Base-by-base conservation (phyloP, 2,329 filamentous ascomycete species). In the Fusarium vanettenii region DNA sequence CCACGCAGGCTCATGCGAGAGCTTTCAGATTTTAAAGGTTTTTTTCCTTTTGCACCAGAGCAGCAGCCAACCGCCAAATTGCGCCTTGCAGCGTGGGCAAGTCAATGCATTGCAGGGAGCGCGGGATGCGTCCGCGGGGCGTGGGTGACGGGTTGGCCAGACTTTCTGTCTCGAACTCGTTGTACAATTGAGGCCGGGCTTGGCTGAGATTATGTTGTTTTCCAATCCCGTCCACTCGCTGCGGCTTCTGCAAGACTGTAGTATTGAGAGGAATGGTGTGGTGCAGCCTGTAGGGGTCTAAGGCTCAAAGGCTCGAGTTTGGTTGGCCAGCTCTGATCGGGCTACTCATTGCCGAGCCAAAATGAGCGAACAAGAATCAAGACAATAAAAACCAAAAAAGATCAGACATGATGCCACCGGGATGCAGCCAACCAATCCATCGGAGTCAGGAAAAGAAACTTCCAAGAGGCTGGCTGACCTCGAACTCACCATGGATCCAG, bases 381-480 rank as follows among this genome's bases (percentile, higher is more conserved):
- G 59, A 69, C 29, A 37, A 50, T 64, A 20, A 7, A 66, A 65
- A 60, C 35, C 43, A 64, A 52, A 22, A 65, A 69, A 50, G 55
- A 72, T 14, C 33, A 52, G 13, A 60, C 9, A 72, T 75, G 50
- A 75, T 61, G 62, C 39, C 60, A 75, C 33, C 56, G 11, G 13
- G 20, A 33, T 25, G 33, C 33, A 48, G 39, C 64, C 72, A 72
- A 63, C 60, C 60, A 66, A 22, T 64, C 20, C 59, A 16, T 64
- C 67, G 67, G 60, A 64, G 29, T 29, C 45, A 70, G 37, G 48
- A 61, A 39, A 60, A 64, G 45, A 72, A 75, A 66, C 57, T 48
- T 69, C 33, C 29, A 70, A 45, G 55, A 63, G 71, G 70, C 71
- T 73, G 66, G 67, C 71, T 73, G 71, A 71, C 56, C 55, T 48